A percentile compares a stretch with the other conserved stretches of the same genome.
phyloP scores from a whole-genome alignment of 257 asterid genomes.

The Plectranthus barbatus region DNA sequence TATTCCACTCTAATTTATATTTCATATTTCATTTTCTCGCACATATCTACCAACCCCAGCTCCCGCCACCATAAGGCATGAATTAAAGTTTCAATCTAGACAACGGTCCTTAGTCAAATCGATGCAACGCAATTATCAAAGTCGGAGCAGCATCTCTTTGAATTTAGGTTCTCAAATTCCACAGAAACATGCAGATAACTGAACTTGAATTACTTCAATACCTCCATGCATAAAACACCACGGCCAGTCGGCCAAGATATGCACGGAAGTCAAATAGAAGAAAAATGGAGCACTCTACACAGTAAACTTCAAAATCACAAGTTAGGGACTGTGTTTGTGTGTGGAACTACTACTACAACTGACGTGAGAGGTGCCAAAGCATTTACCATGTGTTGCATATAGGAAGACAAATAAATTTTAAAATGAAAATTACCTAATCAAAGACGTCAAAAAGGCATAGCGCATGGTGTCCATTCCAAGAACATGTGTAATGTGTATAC shows the following conservation, averaged over 20 bases:
- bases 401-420: background rate
- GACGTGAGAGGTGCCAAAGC: too few relatives aligned
- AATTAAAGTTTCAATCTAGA: background rate
- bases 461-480: constrained; percentile 99
- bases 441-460: constrained; percentile 87
- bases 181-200: background rate
- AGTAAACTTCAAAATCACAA: too few relatives aligned
- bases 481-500: constrained; percentile 88
- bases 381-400: too few relatives aligned
- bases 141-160: background rate
- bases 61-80: background rate
- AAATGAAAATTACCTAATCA: constrained; percentile 60
- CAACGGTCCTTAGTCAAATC: background rate
- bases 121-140: background rate
- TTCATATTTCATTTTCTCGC: background rate
- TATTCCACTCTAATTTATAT: background rate
- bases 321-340: too few relatives aligned
- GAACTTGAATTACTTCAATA: background rate
- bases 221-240: constrained; percentile 3
- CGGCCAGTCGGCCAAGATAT: background rate
- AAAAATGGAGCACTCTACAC: background rate
- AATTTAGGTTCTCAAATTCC: background rate
- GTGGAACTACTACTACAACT: too few relatives aligned
- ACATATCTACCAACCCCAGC: background rate
- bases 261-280: background rate